Percentiles rank a stretch among this genome's conserved stretches.
Evolutionary conservation across 768 basidiomycete species (phyloP).

Genomic region (Tulasnella sp.): DNA sequence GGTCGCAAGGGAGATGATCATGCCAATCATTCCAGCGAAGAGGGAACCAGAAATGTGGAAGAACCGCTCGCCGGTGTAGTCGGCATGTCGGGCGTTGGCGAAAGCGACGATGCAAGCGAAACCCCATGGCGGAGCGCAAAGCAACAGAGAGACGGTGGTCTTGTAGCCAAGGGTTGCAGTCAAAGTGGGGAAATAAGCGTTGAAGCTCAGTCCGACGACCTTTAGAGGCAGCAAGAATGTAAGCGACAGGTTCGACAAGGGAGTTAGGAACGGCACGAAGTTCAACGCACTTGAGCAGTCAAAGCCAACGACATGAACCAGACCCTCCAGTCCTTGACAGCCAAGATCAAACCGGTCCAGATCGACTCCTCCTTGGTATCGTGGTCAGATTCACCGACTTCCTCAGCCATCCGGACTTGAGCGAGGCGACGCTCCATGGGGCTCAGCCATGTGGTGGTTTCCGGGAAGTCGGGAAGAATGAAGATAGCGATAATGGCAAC

Average conservation of each 20-base stretch:
- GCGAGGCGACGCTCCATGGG: slow-evolving; percentile 56
- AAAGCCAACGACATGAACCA: slow-evolving; percentile 66
- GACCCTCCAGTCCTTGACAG: slow-evolving; percentile 74
- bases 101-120: slow-evolving; percentile 60
- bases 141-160: slow-evolving; percentile 60
- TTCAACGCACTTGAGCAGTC: slow-evolving; percentile 53
- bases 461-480: slow-evolving; percentile 72
- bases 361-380: slow-evolving; percentile 42
- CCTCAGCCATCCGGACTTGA: slow-evolving; percentile 54
- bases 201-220: slow-evolving; percentile 46
- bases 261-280: too few relatives aligned
- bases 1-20: slow-evolving; percentile 60
- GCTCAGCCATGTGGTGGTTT: slow-evolving; percentile 56
- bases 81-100: slow-evolving; percentile 54
- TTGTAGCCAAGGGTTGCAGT: slow-evolving; percentile 66
- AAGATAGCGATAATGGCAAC: slow-evolving; percentile 54
- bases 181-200: slow-evolving; percentile 58
- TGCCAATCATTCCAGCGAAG: slow-evolving; percentile 61
- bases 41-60: slow-evolving; percentile 58
- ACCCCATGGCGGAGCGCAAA: slow-evolving; percentile 76
- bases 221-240: not conserved
- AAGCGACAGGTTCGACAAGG: slow-evolving; percentile 41
- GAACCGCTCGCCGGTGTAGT: slow-evolving; percentile 65
- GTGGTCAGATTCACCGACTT: slow-evolving; percentile 53
- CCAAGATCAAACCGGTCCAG: slow-evolving; percentile 51